A percentile compares a stretch with the other conserved stretches of the same genome.
These are phyloP conservation scores for Cryptosporidium andersoni DNA, from an alignment of 169 alveolate species.

Conservation along the genomic window DNA sequence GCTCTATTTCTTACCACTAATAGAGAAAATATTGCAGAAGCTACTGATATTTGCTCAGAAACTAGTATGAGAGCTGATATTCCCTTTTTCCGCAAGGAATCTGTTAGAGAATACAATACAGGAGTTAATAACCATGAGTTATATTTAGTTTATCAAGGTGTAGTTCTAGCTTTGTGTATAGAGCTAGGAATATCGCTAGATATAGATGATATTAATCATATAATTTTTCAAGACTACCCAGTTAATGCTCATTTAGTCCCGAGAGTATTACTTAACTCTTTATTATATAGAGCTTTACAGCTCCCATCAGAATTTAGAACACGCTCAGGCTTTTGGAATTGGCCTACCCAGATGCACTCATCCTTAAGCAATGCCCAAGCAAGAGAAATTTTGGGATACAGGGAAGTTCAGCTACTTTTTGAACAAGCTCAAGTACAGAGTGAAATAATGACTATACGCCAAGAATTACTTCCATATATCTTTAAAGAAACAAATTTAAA, in stretches of 20 bases:
- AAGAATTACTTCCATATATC: not conserved
- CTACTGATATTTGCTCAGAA: conserved; percentile 69
- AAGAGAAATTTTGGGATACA: conserved; percentile 23
- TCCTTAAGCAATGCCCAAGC: conserved; percentile 52
- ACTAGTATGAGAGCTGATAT: conserved; percentile 50
- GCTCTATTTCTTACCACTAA: conserved; percentile 31
- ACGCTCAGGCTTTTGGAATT: conserved; percentile 31
- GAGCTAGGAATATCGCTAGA: conserved; percentile 58
- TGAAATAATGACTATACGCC: conserved; percentile 34
- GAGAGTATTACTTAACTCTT: conserved; percentile 28
- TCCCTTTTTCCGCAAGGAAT: conserved; percentile 44
- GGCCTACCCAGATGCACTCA: conserved; percentile 48
- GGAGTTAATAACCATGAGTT: conserved; percentile 1
- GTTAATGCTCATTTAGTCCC: conserved; percentile 39
- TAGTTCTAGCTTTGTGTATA: conserved; percentile 46
- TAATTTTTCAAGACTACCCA: conserved; percentile 49
- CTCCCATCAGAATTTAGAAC: conserved; percentile 46
- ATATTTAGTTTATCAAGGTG: conserved; percentile 21
- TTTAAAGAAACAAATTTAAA: not conserved
- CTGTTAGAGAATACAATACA: not conserved
- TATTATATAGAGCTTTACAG: conserved; percentile 55
- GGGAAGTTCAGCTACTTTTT: conserved; percentile 23
- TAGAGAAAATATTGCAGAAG: conserved; percentile 8
- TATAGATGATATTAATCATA: conserved; percentile 38
- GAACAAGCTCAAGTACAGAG: conserved; percentile 60